Percentiles rank a stretch among this genome's conserved stretches.
Conservation (phyloP, 805 yeast genomes). For the Sugiyamaella chiloensis region DNA sequence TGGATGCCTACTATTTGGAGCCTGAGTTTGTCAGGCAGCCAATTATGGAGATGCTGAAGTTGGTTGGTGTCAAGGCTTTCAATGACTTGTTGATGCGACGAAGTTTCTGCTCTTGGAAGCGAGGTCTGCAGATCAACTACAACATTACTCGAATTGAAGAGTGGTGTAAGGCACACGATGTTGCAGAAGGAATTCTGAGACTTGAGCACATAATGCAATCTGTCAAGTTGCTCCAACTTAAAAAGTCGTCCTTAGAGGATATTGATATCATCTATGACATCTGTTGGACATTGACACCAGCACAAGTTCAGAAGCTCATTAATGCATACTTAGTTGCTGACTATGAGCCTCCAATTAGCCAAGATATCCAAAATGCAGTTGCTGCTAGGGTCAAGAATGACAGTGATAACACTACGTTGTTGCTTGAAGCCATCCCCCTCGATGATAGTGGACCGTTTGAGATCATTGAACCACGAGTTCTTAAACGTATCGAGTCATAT, state of each 20-base stretch:
- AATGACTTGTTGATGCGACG: slow-evolving; percentile 94
- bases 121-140: slow-evolving; percentile 94
- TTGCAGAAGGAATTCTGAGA: slow-evolving; percentile 81
- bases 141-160: slow-evolving; percentile 95
- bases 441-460: slow-evolving; percentile 41
- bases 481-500: slow-evolving; percentile 63
- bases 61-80: slow-evolving; percentile 90
- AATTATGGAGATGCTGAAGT: slow-evolving; percentile 73
- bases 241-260: slow-evolving; percentile 85
- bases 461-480: slow-evolving; percentile 52
- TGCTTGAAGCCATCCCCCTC: slow-evolving; percentile 40
- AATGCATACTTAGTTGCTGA: slow-evolving; percentile 89
- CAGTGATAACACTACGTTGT: slow-evolving; percentile 36
- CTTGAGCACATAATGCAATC: slow-evolving; percentile 88
- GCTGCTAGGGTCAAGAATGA: slow-evolving; percentile 45
- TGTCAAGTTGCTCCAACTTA: slow-evolving; percentile 85
- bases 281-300: slow-evolving; percentile 89
- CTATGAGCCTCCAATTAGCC: slow-evolving; percentile 88
- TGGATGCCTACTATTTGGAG: slow-evolving; percentile 88
- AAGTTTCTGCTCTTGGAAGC: slow-evolving; percentile 93
- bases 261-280: slow-evolving; percentile 90
- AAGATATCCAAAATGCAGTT: slow-evolving; percentile 72
- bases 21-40: slow-evolving; percentile 80
- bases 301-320: slow-evolving; percentile 91
- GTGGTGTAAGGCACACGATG: slow-evolving; percentile 94